These are phyloP conservation scores for Oryza australiensis DNA, from an alignment of 176 grass and related monocot genomes.

Conservation along the genomic window DNA sequence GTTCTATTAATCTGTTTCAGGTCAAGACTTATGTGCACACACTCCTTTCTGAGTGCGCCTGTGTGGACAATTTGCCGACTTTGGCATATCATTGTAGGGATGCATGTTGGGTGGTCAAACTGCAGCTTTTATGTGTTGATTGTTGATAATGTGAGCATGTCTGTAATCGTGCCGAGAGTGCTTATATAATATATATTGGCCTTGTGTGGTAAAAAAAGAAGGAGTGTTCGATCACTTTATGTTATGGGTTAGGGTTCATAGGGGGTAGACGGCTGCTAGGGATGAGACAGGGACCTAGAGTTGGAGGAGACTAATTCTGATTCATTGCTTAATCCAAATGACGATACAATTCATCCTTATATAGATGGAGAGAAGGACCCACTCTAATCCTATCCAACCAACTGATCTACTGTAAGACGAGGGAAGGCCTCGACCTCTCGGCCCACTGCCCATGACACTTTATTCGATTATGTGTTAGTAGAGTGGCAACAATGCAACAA, in stretches of 20 bases:
- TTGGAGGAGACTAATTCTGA: too few species aligned
- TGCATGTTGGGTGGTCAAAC: background rate
- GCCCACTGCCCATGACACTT: background rate
- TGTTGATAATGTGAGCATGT: background rate
- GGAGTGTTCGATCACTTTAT: background rate
- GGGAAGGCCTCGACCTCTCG: too few species aligned
- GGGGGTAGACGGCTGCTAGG: too few species aligned
- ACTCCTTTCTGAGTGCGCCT: background rate
- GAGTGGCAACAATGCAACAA: background rate
- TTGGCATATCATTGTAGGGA: background rate
- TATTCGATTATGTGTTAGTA: constrained; percentile 7
- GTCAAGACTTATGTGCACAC: background rate
- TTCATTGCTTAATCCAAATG: too few species aligned
- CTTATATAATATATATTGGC: constrained; percentile 4
- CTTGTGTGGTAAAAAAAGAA: background rate
- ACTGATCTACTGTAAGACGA: too few species aligned
- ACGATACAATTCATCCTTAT: too few species aligned
- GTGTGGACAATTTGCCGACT: background rate
- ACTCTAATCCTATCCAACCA: too few species aligned
- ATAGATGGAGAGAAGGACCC: too few species aligned
- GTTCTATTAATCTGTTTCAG: background rate
- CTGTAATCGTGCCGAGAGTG: background rate
- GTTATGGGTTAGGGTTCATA: too few species aligned
- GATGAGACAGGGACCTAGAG: too few species aligned
- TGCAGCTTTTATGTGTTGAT: background rate